Evolutionary conservation across 2,329 filamentous ascomycete genomes (phyloP).

Genomic region (Talaromyces sp.): DNA sequence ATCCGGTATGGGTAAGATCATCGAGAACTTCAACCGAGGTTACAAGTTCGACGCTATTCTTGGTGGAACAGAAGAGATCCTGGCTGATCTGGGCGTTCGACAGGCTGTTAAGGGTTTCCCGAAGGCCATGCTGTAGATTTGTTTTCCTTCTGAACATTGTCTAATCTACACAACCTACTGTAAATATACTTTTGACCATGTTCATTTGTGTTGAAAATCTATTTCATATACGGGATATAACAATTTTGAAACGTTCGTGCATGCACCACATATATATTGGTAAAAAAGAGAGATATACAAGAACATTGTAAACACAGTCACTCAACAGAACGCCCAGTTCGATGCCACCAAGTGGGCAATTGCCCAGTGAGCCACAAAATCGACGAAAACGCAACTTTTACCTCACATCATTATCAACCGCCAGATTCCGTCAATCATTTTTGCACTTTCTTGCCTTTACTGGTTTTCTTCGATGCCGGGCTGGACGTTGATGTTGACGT

Average conservation of each 20-base stretch:
- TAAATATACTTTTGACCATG: not conserved
- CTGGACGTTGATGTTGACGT: not conserved
- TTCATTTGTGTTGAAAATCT: not conserved
- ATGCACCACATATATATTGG: not conserved
- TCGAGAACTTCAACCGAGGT: slow-evolving; percentile 79
- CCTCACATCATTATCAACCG: not conserved
- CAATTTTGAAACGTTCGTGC: not conserved
- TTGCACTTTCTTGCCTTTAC: slow-evolving; percentile 12
- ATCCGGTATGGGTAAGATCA: slow-evolving; percentile 72
- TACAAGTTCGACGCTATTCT: slow-evolving; percentile 78
- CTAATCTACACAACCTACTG: not conserved
- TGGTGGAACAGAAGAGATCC: slow-evolving; percentile 76
- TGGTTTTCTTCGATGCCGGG: slow-evolving; percentile 2
- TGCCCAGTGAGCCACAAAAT: not conserved
- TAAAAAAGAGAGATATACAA: slow-evolving; percentile 1
- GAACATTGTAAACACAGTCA: not conserved
- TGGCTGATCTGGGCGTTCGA: slow-evolving; percentile 73
- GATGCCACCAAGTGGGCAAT: slow-evolving; percentile 4
- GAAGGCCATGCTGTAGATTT: slow-evolving; percentile 66
- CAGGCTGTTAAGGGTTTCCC: slow-evolving; percentile 82
- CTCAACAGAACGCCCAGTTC: slow-evolving; percentile 5
- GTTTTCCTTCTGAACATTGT: not conserved
- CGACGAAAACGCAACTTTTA: not conserved
- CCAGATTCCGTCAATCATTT: slow-evolving; percentile 5
- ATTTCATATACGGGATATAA: not conserved